Evolutionary conservation across 768 basidiomycete genomes (phyloP).

Genomic region (Glaciozyma martinii): DNA sequence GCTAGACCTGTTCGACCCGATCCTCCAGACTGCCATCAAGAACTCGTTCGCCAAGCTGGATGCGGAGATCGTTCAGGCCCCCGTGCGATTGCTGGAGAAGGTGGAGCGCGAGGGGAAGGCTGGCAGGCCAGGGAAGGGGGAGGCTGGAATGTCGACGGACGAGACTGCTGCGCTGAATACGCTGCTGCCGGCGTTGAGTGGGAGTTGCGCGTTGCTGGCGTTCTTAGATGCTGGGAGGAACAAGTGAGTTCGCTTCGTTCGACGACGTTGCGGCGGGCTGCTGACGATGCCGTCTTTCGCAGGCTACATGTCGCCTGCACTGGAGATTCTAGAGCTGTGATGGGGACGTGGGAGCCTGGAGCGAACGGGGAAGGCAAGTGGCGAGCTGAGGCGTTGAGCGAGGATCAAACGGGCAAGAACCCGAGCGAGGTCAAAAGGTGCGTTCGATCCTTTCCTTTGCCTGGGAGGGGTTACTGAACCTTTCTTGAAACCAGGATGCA

Average conservation of each 20-base stretch:
- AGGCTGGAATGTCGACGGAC: slow-evolving; percentile 47
- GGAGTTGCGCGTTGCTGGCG: slow-evolving; percentile 84
- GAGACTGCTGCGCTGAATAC: slow-evolving; percentile 47
- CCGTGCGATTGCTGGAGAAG: slow-evolving; percentile 58
- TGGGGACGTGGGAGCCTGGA: slow-evolving; percentile 75
- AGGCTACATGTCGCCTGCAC: slow-evolving; percentile 75
- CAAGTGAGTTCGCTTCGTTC: slow-evolving; percentile 39
- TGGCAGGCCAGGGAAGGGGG: slow-evolving; percentile 44
- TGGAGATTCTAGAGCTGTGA: slow-evolving; percentile 91
- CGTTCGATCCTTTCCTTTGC: slow-evolving; percentile 17
- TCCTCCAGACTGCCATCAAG: slow-evolving; percentile 59
- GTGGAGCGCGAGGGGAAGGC: slow-evolving; percentile 43
- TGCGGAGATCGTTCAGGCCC: slow-evolving; percentile 67
- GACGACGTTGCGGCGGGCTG: not conserved
- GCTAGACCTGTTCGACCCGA: slow-evolving; percentile 47
- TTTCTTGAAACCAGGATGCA: slow-evolving; percentile 51
- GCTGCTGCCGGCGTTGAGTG: slow-evolving; percentile 78
- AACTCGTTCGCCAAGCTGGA: slow-evolving; percentile 76
- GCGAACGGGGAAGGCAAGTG: slow-evolving; percentile 54
- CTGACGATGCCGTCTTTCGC: not conserved
- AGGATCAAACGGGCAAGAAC: slow-evolving; percentile 93
- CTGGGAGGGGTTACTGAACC: not conserved
- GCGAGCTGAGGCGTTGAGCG: slow-evolving; percentile 86
- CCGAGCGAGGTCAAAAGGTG: slow-evolving; percentile 74
- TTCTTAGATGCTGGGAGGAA: slow-evolving; percentile 73